Percentiles rank a stretch among this genome's conserved stretches.
Conservation (phyloP, 2,329 filamentous ascomycete species). For the Verticillium albo-atrum region DNA sequence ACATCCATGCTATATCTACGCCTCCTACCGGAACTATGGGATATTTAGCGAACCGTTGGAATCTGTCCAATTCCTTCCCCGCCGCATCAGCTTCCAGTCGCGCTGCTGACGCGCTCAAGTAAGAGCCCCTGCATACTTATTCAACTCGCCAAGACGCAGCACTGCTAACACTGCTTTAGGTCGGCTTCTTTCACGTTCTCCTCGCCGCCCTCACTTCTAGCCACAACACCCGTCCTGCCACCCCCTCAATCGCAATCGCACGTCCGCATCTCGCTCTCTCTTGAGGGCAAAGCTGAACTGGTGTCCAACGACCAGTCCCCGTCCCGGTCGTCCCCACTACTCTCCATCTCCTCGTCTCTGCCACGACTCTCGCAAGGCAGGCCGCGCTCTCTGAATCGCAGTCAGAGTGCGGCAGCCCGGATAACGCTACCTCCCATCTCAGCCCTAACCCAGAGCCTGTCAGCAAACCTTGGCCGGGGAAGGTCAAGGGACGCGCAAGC, state of each 20-base stretch:
- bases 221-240: slow-evolving; percentile 32
- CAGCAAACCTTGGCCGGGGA: slow-evolving; percentile 57
- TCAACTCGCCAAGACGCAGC: slow-evolving; percentile 4
- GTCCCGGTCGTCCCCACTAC: slow-evolving; percentile 52
- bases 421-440: slow-evolving; percentile 55
- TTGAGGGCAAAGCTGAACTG: slow-evolving; percentile 88
- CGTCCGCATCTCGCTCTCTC: slow-evolving; percentile 75
- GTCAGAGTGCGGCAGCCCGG: slow-evolving; percentile 61
- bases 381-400: slow-evolving; percentile 58
- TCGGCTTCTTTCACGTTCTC: slow-evolving; percentile 39
- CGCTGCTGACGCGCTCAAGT: slow-evolving; percentile 42
- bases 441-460: slow-evolving; percentile 45
- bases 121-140: slow-evolving; percentile 17
- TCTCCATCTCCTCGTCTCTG: slow-evolving; percentile 39
- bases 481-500: slow-evolving; percentile 82
- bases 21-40: slow-evolving; percentile 41
- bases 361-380: slow-evolving; percentile 43
- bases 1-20: slow-evolving; percentile 22
- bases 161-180: slow-evolving; percentile 19
- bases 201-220: slow-evolving; percentile 11
- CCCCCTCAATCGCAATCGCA: slow-evolving; percentile 39
- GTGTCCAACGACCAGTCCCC: slow-evolving; percentile 67
- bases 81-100: slow-evolving; percentile 38
- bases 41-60: slow-evolving; percentile 55
- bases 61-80: slow-evolving; percentile 45